A percentile compares a stretch with the other conserved stretches of the same genome.
Evolutionary conservation across 495 filamentous ascomycete genomes (phyloP).

Genomic region (Terfezia claveryi): DNA sequence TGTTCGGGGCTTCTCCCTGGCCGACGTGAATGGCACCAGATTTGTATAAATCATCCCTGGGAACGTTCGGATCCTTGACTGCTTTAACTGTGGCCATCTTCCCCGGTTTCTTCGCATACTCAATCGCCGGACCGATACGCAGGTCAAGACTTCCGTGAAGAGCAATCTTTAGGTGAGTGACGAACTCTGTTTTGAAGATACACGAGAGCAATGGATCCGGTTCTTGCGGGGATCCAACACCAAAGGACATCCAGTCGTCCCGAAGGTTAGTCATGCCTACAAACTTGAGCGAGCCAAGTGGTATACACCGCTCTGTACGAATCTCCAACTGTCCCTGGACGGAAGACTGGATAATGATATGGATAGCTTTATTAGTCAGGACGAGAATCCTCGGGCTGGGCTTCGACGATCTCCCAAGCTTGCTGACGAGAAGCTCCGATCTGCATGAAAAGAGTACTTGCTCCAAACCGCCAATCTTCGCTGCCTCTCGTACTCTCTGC

Average conservation of each 20-base stretch:
- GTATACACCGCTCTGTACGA: conserved; percentile 54
- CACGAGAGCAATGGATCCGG: conserved; percentile 81
- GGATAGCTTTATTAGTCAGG: conserved; percentile 68
- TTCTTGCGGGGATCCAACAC: conserved; percentile 70
- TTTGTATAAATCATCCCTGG: conserved; percentile 70
- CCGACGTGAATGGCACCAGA: conserved; percentile 72
- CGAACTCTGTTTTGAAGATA: conserved; percentile 90
- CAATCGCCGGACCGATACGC: conserved; percentile 62
- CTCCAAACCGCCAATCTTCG: conserved; percentile 42
- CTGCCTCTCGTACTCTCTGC: conserved; percentile 50
- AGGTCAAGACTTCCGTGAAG: conserved; percentile 53
- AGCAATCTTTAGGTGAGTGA: conserved; percentile 59
- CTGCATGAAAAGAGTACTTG: conserved; percentile 70
- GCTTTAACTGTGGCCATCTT: conserved; percentile 75
- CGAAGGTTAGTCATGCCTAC: conserved; percentile 54
- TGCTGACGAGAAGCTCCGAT: conserved; percentile 68
- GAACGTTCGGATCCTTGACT: conserved; percentile 57
- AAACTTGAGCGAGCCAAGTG: conserved; percentile 68
- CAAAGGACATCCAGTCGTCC: conserved; percentile 93
- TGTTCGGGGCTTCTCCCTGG: conserved; percentile 62
- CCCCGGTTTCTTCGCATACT: conserved; percentile 96
- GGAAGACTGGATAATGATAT: conserved; percentile 64
- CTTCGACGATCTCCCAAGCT: conserved; percentile 90
- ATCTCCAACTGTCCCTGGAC: conserved; percentile 66
- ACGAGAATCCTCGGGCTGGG: conserved; percentile 65